Evolutionary conservation across 345 rosid genomes (phyloP).

Genomic region (Euphorbia peplus): DNA sequence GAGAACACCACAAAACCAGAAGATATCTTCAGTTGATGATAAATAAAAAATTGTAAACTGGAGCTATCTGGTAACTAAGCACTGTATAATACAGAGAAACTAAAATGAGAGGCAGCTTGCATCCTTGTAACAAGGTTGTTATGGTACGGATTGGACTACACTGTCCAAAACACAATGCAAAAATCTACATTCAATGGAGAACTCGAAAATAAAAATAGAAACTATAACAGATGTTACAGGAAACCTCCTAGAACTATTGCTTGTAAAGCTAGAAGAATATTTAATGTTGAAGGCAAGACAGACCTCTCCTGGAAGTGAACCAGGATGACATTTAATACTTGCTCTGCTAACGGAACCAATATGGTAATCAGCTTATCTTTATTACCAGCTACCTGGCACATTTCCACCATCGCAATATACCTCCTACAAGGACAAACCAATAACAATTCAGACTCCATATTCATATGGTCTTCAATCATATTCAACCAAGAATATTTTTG

Average conservation of each 20-base stretch:
- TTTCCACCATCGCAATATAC: constrained; percentile 88
- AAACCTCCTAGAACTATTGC: neutral
- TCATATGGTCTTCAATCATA: neutral
- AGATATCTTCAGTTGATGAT: neutral
- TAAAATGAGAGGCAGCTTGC: neutral
- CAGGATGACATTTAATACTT: constrained; percentile 63
- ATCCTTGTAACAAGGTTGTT: neutral
- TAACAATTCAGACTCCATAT: neutral
- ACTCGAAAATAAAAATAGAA: neutral
- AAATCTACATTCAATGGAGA: neutral
- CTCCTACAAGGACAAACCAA: constrained; percentile 53
- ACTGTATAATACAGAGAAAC: neutral
- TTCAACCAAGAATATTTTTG: neutral
- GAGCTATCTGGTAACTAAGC: neutral
- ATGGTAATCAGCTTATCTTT: constrained; percentile 72
- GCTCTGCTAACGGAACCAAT: constrained; percentile 73
- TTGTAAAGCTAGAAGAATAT: neutral
- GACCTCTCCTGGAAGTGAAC: constrained; percentile 87
- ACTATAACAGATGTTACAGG: neutral
- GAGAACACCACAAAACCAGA: neutral
- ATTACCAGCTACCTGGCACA: constrained; percentile 76
- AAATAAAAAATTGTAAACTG: neutral
- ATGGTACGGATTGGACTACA: neutral
- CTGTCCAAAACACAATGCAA: neutral
- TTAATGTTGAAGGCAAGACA: neutral